A percentile compares a stretch with the other conserved stretches of the same genome.
Evolutionary conservation across 345 rosid genomes (phyloP).

Genomic region (Citrus maxima): DNA sequence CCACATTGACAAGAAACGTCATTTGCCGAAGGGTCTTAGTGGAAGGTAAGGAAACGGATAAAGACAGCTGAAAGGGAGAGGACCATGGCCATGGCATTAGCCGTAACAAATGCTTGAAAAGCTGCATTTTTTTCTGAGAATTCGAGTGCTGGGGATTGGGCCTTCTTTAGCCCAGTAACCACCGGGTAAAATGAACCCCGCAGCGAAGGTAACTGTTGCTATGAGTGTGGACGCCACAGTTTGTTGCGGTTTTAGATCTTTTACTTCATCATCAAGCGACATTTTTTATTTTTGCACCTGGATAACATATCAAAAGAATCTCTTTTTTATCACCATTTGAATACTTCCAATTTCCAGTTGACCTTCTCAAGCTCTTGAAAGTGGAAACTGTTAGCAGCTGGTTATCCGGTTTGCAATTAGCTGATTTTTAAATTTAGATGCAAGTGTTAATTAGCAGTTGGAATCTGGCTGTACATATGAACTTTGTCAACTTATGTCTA

Average conservation of each 20-base stretch:
- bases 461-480: neutral
- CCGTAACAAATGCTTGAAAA: neutral
- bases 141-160: neutral
- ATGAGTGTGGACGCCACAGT: neutral
- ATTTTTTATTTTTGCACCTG: too few relatives aligned
- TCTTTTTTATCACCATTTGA: too few relatives aligned
- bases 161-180: neutral
- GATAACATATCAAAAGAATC: too few relatives aligned
- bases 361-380: too few relatives aligned
- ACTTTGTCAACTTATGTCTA: neutral
- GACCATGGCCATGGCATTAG: neutral
- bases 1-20: neutral
- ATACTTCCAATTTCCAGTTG: too few relatives aligned
- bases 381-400: too few relatives aligned
- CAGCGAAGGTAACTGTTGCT: neutral
- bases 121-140: neutral
- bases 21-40: neutral
- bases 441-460: too few relatives aligned
- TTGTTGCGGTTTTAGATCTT: too few relatives aligned
- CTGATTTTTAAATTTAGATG: too few relatives aligned
- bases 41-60: neutral
- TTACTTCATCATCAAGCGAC: too few relatives aligned
- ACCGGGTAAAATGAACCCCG: neutral
- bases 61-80: neutral
- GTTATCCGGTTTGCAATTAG: neutral